Evolutionary conservation across 2,329 filamentous ascomycete genomes (phyloP).

Genomic region (Grosmannia huntii): DNA sequence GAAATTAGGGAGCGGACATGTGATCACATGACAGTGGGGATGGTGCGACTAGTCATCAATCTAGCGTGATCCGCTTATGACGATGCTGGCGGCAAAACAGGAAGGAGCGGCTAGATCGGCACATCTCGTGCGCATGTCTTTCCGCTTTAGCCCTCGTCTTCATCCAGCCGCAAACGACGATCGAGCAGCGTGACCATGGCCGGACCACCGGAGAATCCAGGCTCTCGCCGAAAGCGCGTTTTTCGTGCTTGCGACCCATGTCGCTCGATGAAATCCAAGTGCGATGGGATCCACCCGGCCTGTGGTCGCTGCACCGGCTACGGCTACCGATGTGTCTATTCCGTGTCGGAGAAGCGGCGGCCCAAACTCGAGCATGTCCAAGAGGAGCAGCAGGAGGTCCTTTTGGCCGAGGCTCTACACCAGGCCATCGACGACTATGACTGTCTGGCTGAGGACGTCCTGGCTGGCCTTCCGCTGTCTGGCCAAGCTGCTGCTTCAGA

Average conservation of each 20-base stretch:
- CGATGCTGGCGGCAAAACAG: too few relatives aligned
- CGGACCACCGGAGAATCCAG: not conserved
- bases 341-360: constrained; percentile 3
- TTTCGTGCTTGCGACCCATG: constrained; percentile 16
- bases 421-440: constrained; percentile 2
- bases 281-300: constrained; percentile 13
- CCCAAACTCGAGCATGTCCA: not conserved
- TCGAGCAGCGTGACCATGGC: not conserved
- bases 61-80: too few relatives aligned
- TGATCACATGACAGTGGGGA: too few relatives aligned
- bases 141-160: too few relatives aligned
- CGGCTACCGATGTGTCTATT: constrained; percentile 13
- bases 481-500: not conserved
- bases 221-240: constrained; percentile 12
- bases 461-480: not conserved
- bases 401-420: not conserved
- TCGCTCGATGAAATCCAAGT: constrained; percentile 16
- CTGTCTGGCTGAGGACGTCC: not conserved
- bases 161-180: not conserved
- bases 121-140: not conserved
- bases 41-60: too few relatives aligned
- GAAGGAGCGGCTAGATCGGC: not conserved
- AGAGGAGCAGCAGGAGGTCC: not conserved
- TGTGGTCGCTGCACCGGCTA: constrained; percentile 16
- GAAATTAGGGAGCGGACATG: too few relatives aligned